A percentile compares a stretch with the other conserved stretches of the same genome.
These are phyloP conservation scores for Pseudotsuga menziesii DNA, from an alignment of 75 land plant genomes.

Conservation along the genomic window DNA sequence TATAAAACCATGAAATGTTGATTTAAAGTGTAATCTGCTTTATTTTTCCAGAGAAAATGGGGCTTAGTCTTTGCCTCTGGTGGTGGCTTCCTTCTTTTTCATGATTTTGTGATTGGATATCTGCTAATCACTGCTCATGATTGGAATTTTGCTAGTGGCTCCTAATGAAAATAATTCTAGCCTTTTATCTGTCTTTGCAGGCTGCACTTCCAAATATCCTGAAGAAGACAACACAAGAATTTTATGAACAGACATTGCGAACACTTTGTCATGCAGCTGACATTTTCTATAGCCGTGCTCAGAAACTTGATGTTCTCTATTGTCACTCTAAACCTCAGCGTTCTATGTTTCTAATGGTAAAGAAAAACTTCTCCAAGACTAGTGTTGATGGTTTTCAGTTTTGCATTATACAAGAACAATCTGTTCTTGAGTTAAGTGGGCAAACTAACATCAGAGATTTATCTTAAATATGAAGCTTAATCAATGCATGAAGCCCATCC, in stretches of 20 bases:
- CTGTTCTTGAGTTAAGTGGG: background rate
- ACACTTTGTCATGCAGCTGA: constrained; percentile 50
- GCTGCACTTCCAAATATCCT: constrained; percentile 74
- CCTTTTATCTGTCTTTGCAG: constrained; percentile 20
- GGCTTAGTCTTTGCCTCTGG: background rate
- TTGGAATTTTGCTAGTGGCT: background rate
- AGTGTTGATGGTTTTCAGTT: constrained; percentile 4
- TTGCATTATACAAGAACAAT: background rate
- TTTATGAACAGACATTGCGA: constrained; percentile 39
- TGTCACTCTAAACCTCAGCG: constrained; percentile 80
- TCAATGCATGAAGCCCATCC: background rate
- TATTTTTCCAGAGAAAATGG: background rate
- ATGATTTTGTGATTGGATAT: background rate
- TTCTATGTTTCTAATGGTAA: constrained; percentile 86
- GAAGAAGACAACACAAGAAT: constrained; percentile 51
- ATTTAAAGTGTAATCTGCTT: background rate
- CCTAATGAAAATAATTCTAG: background rate
- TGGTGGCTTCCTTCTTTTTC: background rate
- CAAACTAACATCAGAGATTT: background rate
- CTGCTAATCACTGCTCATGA: background rate
- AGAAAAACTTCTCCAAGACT: background rate
- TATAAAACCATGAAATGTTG: background rate
- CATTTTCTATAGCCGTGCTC: constrained; percentile 45
- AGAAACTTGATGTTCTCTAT: constrained; percentile 42
- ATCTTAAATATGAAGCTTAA: background rate